phyloP scores from a whole-genome alignment of 805 yeast species.

The Maudiozyma pseudohumilis region DNA sequence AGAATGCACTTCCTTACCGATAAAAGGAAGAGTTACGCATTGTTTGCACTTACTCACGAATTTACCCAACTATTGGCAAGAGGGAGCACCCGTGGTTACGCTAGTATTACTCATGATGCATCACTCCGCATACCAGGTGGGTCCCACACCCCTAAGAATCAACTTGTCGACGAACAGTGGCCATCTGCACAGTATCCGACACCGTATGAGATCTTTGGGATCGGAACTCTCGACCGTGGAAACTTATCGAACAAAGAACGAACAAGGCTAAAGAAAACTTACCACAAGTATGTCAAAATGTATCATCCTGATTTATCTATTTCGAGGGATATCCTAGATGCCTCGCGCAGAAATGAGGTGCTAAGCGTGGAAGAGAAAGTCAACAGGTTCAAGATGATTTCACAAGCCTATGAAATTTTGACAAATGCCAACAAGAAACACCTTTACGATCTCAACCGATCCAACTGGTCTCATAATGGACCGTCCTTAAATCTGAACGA shows the following conservation, averaged over 20 bases:
- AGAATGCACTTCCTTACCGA: too few species aligned
- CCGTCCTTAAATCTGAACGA: conserved; percentile 4
- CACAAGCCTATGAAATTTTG: conserved; percentile 51
- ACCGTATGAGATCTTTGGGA: conserved; percentile 63
- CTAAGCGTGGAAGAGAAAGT: conserved; percentile 24
- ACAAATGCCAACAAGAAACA: conserved; percentile 35
- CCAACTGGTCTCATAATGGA: conserved; percentile 37
- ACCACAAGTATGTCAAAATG: conserved; percentile 42
- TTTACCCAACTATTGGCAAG: too few species aligned
- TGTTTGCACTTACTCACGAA: too few species aligned
- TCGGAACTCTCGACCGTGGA: conserved; percentile 13
- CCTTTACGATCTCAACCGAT: conserved; percentile 37
- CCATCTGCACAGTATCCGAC: conserved; percentile 48
- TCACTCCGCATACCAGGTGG: too few species aligned
- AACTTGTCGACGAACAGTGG: conserved; percentile 33
- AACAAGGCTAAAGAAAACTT: conserved; percentile 37
- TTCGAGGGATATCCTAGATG: conserved; percentile 10
- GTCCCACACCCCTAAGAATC: too few species aligned
- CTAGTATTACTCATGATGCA: too few species aligned
- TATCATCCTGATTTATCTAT: conserved; percentile 59
- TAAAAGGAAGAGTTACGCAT: too few species aligned
- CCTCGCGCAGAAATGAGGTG: not conserved
- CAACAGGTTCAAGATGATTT: conserved; percentile 41
- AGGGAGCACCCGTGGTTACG: too few species aligned
- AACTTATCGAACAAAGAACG: conserved; percentile 27